Base-by-base conservation (phyloP, 139 green algal species). In the Chlamydomonas eustigma region DNA sequence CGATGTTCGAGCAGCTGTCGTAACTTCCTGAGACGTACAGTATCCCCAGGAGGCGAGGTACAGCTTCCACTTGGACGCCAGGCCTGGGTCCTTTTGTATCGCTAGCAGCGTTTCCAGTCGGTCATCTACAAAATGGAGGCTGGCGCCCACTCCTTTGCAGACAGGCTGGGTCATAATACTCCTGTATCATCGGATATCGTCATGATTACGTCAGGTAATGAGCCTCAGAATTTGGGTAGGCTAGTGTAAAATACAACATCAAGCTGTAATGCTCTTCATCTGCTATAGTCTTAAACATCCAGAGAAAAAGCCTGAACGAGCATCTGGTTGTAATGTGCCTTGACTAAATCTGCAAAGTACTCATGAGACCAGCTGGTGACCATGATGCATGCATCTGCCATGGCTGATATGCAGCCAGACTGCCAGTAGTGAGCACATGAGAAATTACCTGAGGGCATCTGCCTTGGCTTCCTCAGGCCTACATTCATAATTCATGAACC, bases 111-210 rank as follows among this genome's bases (percentile, higher is more conserved):
- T 94, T 37, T 94, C 89, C 31, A 88, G 81, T 2, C 90, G 76
- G 75, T 94, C 90, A 78, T 94, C 90, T 6, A 94, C 78, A 78
- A 94, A 94, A 74, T 94, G 90, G 2, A 93, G 76, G 6, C 33
- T 73, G 8, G 65, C 34, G 52, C n/a, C 8, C 34, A 28, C n/a
- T 25, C 34, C 12, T 58, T 58, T 12, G 18, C 44, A 58, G 18
- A 18, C 44, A 4, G 8, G 12, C 4, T 28, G 52, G 12, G n/a
- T 28, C 52, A 68, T 68, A 28, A 68, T 68, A 18, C 44, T 58
- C 44, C 44, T 58, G 44, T 18, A 58, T 18, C 12, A 12, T 12
- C 12, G 44, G 18, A 58, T n/a, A n/a, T n/a, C n/a, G n/a, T n/a
- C n/a, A n/a, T n/a, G n/a, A n/a, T n/a, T n/a, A n/a, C n/a, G n/a